phyloP scores from a whole-genome alignment of 768 basidiomycete species.

The Mycena olivaceomarginata region DNA sequence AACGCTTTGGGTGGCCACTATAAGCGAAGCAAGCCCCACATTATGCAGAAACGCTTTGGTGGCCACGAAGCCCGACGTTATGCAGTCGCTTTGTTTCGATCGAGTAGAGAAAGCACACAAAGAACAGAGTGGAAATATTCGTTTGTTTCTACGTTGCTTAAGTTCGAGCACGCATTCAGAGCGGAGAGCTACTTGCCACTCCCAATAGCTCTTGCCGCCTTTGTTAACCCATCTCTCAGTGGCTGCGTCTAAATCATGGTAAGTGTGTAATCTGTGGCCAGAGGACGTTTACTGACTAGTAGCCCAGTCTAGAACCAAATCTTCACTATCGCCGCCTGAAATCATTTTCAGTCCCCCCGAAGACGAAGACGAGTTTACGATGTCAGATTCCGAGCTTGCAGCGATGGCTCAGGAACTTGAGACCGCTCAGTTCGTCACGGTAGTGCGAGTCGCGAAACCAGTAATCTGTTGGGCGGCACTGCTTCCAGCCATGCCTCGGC shows the following conservation, averaged over 20 bases:
- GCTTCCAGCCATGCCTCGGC: neutral
- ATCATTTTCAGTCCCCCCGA: neutral
- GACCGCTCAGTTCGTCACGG: neutral
- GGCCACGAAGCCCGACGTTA: too few relatives aligned
- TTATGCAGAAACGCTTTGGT: slow-evolving; percentile 21
- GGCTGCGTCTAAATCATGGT: neutral
- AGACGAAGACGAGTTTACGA: neutral
- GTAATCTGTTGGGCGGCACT: neutral
- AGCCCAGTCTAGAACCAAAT: neutral
- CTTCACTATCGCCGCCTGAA: neutral
- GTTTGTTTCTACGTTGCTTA: slow-evolving; percentile 16
- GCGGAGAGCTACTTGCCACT: slow-evolving; percentile 1
- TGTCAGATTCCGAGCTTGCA: neutral
- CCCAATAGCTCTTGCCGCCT: neutral
- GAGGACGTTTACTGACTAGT: neutral
- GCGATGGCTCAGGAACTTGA: neutral
- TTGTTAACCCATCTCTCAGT: neutral
- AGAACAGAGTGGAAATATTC: slow-evolving; percentile 7
- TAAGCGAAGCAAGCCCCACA: slow-evolving; percentile 10
- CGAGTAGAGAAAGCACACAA: slow-evolving; percentile 10
- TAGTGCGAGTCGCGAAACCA: neutral
- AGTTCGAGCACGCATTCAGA: neutral
- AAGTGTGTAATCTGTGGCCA: neutral
- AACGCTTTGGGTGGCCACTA: slow-evolving; percentile 33
- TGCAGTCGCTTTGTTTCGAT: slow-evolving; percentile 2